Percentiles rank a stretch among this genome's conserved stretches.
phyloP scores from a whole-genome alignment of 1,284 basidiomycete species.

The Rhodotorula sp. region DNA sequence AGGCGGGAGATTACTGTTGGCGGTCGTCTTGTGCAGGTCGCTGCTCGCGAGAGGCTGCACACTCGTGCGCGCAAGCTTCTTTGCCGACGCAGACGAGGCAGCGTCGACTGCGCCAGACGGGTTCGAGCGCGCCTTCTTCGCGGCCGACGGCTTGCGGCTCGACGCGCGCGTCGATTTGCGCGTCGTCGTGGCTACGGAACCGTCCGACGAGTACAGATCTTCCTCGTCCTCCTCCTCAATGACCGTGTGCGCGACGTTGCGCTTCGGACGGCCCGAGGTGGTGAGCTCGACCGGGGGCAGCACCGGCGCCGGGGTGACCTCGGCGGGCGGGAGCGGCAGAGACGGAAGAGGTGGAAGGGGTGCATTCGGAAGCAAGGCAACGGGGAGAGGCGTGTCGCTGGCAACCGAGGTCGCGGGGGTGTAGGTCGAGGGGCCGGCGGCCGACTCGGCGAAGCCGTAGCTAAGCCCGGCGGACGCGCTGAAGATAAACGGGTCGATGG shows the following conservation, averaged over 20 bases:
- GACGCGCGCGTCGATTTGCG: not conserved
- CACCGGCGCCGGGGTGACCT: not conserved
- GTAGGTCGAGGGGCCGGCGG: not conserved
- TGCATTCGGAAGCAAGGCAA: no score
- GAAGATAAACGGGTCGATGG: constrained; percentile 39
- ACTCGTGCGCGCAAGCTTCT: constrained; percentile 24
- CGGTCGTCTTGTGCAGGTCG: constrained; percentile 34
- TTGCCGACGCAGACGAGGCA: not conserved
- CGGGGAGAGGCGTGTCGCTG: not conserved
- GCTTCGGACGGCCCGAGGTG: constrained; percentile 27
- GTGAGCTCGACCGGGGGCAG: not conserved
- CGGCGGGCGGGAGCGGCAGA: constrained; percentile 4
- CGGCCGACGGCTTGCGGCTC: constrained; percentile 12
- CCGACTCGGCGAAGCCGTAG: not conserved
- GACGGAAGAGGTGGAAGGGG: constrained; percentile 14
- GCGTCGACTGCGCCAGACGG: constrained; percentile 1
- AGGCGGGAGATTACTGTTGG: constrained; percentile 32
- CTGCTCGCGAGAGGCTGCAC: constrained; percentile 35
- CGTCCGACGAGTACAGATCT: constrained; percentile 20
- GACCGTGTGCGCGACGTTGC: constrained; percentile 21
- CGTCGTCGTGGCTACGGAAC: not conserved
- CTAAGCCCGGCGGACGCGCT: not conserved
- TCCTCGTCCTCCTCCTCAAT: constrained; percentile 21
- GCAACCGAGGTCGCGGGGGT: not conserved
- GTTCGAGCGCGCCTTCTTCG: constrained; percentile 26